Base-by-base conservation (phyloP, 1,284 basidiomycete genomes). In the Sporisorium sorghi region DNA sequence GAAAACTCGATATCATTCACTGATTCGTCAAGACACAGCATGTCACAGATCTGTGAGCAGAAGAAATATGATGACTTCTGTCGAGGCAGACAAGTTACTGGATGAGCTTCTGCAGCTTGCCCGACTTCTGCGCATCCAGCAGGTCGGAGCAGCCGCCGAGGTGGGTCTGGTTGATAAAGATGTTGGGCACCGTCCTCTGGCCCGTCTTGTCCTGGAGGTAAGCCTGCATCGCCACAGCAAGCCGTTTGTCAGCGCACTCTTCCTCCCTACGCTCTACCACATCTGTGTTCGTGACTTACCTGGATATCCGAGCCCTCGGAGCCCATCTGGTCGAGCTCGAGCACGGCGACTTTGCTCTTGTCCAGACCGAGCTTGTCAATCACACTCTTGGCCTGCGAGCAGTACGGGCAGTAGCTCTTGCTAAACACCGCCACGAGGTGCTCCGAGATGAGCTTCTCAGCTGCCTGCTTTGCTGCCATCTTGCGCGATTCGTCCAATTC, bases 181-280 rank as follows among this genome's bases (percentile, higher is more conserved):
- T 83, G 70, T 83, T 85, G 30, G 86, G 86, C 8, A 86, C 86
- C 3, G 86, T 86, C 4, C 84, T 60, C 79, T 86, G 86, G 9
- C 80, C 83, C 1, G 86, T 86, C 82, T 86, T 85, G 17, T 83
- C 74, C 23, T 64, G 72, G 30, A 86, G 78, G 73, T 85, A 86
- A 42, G 73, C 75, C 79, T 86, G 77, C 30, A n/a, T 28, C 7
- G 15, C 12, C 11, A 10, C n/a, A 24, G 15, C 17, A 40, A 11
- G 1, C 8, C 2, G 40, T n/a, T 19, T 6, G 7, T 32, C 56
- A 49, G 43, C 52, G 33, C n/a, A n/a, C 12, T 39, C 46, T 56
- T 43, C 19, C 15, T 24, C 17, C 40, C 17, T 28, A 28, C 26
- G 30, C n/a, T n/a, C n/a, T n/a, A 15, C n/a, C 44, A 21, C 51